These are phyloP conservation scores for Lasiosphaeria ovina DNA, from an alignment of 495 filamentous ascomycete species.

Conservation along the genomic window DNA sequence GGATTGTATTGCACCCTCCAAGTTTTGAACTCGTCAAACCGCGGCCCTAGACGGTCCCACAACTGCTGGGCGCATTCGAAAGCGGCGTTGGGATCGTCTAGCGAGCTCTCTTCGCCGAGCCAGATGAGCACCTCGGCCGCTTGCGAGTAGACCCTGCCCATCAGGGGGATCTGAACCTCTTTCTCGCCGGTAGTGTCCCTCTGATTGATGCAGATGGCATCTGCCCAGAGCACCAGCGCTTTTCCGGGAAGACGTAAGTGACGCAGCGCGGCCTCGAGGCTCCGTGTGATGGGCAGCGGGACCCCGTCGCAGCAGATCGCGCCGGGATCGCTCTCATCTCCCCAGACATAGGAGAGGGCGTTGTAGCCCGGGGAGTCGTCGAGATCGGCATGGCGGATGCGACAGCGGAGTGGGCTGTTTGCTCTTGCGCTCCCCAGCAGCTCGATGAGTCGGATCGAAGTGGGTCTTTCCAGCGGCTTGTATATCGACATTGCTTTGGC, in stretches of 20 bases:
- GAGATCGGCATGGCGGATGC: constrained; percentile 2
- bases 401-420: neutral
- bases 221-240: constrained; percentile 1
- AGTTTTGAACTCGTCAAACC: neutral
- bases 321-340: constrained; percentile 3
- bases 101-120: neutral
- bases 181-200: constrained; percentile 2
- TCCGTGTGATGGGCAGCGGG: constrained; percentile 7
- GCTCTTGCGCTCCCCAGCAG: neutral
- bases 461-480: neutral
- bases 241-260: neutral
- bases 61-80: neutral
- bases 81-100: neutral
- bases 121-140: constrained; percentile 8
- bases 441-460: neutral
- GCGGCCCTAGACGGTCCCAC: neutral
- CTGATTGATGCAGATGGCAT: neutral
- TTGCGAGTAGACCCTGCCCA: constrained; percentile 1
- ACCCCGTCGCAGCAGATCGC: constrained; percentile 10
- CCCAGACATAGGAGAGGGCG: constrained; percentile 18
- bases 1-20: neutral
- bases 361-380: constrained; percentile 4
- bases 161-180: neutral
- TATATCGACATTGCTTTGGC: neutral
- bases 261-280: constrained; percentile 11